Percentiles rank a stretch among this genome's conserved stretches.
Evolutionary conservation across 129 eudicot species (phyloP).

Genomic region (Pittosporum tobira): DNA sequence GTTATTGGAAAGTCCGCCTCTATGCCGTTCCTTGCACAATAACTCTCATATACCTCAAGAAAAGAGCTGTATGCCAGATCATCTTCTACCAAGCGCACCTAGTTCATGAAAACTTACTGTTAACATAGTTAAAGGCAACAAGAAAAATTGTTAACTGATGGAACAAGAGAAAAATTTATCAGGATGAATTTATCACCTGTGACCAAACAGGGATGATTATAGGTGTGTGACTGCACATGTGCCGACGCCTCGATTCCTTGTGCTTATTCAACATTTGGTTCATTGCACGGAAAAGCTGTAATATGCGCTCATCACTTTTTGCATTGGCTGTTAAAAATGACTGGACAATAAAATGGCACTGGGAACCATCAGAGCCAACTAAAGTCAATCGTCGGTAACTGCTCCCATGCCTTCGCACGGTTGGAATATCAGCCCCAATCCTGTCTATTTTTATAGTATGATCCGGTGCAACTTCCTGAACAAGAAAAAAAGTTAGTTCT

Average conservation of each 20-base stretch:
- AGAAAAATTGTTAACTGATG: background rate
- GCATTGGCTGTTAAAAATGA: constrained; percentile 56
- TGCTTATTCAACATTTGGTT: too few species aligned
- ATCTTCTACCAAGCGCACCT: constrained; percentile 91
- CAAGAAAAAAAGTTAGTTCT: background rate
- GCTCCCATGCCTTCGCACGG: constrained; percentile 55
- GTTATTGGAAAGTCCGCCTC: constrained; percentile 71
- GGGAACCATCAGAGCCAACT: constrained; percentile 52
- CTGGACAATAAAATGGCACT: constrained; percentile 55
- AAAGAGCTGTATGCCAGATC: constrained; percentile 60
- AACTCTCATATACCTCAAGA: constrained; percentile 59
- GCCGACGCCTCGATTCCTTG: constrained; percentile 60
- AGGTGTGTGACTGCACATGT: constrained; percentile 49
- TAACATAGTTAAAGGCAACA: too few species aligned
- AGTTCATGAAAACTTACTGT: background rate
- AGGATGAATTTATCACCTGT: constrained; percentile 30
- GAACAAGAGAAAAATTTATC: background rate
- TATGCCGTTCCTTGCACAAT: constrained; percentile 49
- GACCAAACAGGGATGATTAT: constrained; percentile 57
- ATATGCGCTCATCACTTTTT: constrained; percentile 49
- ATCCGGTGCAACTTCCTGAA: constrained; percentile 50
- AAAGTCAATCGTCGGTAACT: constrained; percentile 51
- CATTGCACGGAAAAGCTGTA: constrained; percentile 54
- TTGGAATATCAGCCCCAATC: too few species aligned
- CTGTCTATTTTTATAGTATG: background rate